Evolutionary conservation across 805 yeast species (phyloP).

Genomic region (Kodamaea fukazawae): DNA sequence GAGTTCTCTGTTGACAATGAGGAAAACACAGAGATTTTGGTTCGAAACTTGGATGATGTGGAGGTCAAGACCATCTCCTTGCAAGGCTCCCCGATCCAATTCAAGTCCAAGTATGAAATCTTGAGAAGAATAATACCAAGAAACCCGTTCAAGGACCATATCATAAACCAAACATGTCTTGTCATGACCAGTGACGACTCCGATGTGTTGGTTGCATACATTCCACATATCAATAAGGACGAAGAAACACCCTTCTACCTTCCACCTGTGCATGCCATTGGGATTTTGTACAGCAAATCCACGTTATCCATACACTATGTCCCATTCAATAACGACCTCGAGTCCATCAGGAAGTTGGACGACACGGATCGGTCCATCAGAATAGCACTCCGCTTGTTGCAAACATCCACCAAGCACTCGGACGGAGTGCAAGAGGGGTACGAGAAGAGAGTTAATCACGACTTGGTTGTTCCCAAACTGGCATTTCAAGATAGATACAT

Average conservation of each 20-base stretch:
- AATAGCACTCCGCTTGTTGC: conserved; percentile 75
- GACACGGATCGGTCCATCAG: conserved; percentile 65
- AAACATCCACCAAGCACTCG: conserved; percentile 82
- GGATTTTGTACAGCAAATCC: conserved; percentile 50
- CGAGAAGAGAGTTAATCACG: conserved; percentile 85
- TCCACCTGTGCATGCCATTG: conserved; percentile 83
- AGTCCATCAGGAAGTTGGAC: conserved; percentile 26
- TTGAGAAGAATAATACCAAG: conserved; percentile 90
- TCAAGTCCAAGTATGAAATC: conserved; percentile 45
- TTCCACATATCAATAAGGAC: conserved; percentile 63
- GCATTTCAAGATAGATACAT: conserved; percentile 82
- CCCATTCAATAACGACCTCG: conserved; percentile 46
- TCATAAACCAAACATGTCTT: conserved; percentile 82
- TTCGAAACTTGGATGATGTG: conserved; percentile 34
- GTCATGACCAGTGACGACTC: conserved; percentile 32
- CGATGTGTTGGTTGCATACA: conserved; percentile 59
- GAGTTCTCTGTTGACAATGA: conserved; percentile 28
- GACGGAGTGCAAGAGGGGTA: conserved; percentile 82
- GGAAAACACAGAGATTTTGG: conserved; percentile 22
- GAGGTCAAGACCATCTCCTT: conserved; percentile 30
- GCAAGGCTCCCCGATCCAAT: conserved; percentile 15
- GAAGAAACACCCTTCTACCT: conserved; percentile 81
- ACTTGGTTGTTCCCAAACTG: conserved; percentile 76
- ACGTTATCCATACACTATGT: conserved; percentile 70
- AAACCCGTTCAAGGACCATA: conserved; percentile 80